These are phyloP conservation scores for Tylopilus balloui DNA, from an alignment of 768 basidiomycete species.

Conservation along the genomic window DNA sequence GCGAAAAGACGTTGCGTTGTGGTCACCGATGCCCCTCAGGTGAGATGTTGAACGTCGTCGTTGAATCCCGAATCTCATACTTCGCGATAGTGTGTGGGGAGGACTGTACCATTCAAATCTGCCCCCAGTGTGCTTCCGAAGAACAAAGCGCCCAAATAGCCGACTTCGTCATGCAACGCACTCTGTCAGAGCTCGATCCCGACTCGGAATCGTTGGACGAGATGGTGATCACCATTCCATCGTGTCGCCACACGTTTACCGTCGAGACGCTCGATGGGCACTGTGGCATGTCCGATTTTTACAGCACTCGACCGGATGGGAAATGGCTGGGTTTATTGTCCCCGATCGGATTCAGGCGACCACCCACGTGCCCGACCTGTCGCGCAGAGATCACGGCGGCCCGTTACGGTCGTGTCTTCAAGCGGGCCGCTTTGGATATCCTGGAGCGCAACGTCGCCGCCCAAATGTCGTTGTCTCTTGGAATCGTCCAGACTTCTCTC, in stretches of 20 bases:
- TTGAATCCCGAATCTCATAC: neutral
- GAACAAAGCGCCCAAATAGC: constrained; percentile 42
- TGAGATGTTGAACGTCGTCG: constrained; percentile 23
- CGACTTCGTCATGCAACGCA: constrained; percentile 54
- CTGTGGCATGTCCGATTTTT: constrained; percentile 49
- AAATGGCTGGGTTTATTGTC: constrained; percentile 42
- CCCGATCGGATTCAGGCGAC: constrained; percentile 37
- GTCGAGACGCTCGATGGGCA: constrained; percentile 67
- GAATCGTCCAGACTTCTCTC: constrained; percentile 26
- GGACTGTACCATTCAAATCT: constrained; percentile 51
- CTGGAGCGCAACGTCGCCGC: constrained; percentile 58
- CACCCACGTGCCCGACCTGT: constrained; percentile 61
- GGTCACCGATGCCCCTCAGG: constrained; percentile 68
- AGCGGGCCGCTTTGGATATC: constrained; percentile 60
- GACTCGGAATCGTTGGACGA: constrained; percentile 41
- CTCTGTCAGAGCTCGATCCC: constrained; percentile 45
- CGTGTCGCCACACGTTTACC: constrained; percentile 63
- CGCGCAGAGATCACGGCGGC: constrained; percentile 51
- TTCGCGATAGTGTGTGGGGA: constrained; percentile 58
- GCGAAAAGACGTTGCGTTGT: constrained; percentile 45
- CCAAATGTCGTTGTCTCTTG: constrained; percentile 45
- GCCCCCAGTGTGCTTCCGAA: constrained; percentile 44
- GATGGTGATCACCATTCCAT: constrained; percentile 54
- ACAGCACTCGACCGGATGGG: constrained; percentile 33
- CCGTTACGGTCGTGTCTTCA: constrained; percentile 59